Conservation (phyloP, 257 asterid species). For the Solanum gracilifrons region DNA sequence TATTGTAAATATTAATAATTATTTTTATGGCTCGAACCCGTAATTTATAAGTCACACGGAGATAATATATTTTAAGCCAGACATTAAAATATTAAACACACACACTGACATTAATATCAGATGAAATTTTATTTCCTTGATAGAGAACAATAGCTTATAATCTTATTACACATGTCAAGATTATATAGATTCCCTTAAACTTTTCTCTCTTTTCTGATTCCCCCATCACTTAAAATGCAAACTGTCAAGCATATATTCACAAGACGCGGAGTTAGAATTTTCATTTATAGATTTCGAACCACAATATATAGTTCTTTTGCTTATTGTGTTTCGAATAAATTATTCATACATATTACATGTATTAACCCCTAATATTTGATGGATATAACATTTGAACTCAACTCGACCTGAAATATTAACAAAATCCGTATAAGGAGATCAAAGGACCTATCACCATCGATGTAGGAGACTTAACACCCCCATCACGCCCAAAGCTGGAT, state of each 20-base stretch:
- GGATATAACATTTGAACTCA: too few species aligned
- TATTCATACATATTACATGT: not conserved
- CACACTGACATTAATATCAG: not conserved
- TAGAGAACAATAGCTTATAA: not conserved
- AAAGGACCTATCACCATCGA: not conserved
- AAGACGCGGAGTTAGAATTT: not conserved
- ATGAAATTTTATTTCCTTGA: not conserved
- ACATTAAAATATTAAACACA: not conserved
- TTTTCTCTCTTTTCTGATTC: not conserved
- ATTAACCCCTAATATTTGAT: not conserved
- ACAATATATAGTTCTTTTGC: not conserved
- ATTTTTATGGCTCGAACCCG: not conserved
- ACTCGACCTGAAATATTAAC: not conserved
- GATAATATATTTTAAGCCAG: not conserved
- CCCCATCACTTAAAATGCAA: not conserved
- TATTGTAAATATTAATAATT: not conserved
- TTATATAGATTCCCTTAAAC: not conserved
- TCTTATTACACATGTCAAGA: not conserved
- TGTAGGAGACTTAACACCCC: not conserved
- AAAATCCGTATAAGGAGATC: not conserved
- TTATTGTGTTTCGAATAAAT: rapidly evolving
- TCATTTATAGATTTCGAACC: not conserved
- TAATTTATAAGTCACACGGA: rapidly evolving
- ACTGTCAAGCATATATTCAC: not conserved
- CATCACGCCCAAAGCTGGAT: not conserved